Evolutionary conservation across 495 filamentous ascomycete genomes (phyloP).

Genomic region (Aspergillus indologenus): DNA sequence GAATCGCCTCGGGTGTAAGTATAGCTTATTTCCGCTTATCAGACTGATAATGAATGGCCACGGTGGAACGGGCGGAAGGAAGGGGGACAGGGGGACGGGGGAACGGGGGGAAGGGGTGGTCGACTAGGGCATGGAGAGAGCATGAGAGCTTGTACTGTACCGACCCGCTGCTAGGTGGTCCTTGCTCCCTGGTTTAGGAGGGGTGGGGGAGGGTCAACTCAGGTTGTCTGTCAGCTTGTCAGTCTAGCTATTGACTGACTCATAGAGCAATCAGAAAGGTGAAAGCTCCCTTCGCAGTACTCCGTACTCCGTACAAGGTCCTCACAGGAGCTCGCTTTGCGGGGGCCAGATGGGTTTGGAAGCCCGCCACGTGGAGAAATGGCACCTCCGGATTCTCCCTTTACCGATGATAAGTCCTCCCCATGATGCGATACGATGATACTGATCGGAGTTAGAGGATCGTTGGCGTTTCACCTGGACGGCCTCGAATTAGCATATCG

Average conservation of each 20-base stretch:
- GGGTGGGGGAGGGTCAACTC: not conserved
- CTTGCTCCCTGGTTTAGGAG: not conserved
- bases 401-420: not conserved
- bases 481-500: not conserved
- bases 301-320: not conserved
- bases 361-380: not conserved
- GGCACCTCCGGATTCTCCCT: not conserved
- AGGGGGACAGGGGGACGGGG: not conserved
- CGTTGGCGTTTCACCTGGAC: not conserved
- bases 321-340: too few relatives aligned
- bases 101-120: too few relatives aligned
- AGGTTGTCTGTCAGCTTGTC: not conserved
- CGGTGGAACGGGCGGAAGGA: conserved; percentile 1
- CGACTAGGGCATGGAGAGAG: too few relatives aligned
- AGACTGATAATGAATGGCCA: not conserved
- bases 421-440: not conserved
- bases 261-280: not conserved
- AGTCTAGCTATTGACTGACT: not conserved
- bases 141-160: not conserved
- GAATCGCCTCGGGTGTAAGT: not conserved
- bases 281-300: too few relatives aligned
- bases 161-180: not conserved
- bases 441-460: not conserved
- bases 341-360: not conserved
- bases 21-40: not conserved